Conservation (phyloP, 805 yeast genomes). For the Cyberlindnera amylophila region DNA sequence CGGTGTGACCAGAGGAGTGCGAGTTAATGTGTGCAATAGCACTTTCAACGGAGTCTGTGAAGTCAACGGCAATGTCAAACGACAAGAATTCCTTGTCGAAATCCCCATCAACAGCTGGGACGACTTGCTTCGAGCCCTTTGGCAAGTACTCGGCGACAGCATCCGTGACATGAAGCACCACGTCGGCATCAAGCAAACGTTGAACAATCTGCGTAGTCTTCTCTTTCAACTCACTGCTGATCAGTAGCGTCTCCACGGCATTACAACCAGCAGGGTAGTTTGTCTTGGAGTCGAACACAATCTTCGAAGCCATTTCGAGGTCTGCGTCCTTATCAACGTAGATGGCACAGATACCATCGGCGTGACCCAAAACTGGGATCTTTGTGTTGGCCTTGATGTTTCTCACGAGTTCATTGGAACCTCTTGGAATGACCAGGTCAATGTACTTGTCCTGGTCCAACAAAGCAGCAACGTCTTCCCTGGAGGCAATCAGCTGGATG, state of each 20-base stretch:
- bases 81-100: conserved; percentile 84
- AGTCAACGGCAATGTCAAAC: conserved; percentile 72
- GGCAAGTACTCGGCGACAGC: conserved; percentile 37
- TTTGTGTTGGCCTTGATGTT: conserved; percentile 83
- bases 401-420: conserved; percentile 89
- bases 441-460: conserved; percentile 83
- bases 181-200: conserved; percentile 58
- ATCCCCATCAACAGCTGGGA: conserved; percentile 58
- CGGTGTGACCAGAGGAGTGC: conserved; percentile 97
- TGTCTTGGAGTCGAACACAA: conserved; percentile 84
- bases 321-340: conserved; percentile 79
- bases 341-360: conserved; percentile 94
- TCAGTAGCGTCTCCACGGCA: conserved; percentile 83
- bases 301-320: conserved; percentile 66
- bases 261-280: conserved; percentile 99
- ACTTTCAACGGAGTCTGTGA: conserved; percentile 52
- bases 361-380: conserved; percentile 97
- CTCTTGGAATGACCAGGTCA: conserved; percentile 95
- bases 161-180: conserved; percentile 64
- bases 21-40: conserved; percentile 85
- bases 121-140: conserved; percentile 28
- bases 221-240: conserved; percentile 44
- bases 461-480: conserved; percentile 85
- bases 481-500: conserved; percentile 80
- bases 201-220: conserved; percentile 35